phyloP scores from a whole-genome alignment of 2,329 filamentous ascomycete genomes.

The Phaeosphaeriaceae sp. region DNA sequence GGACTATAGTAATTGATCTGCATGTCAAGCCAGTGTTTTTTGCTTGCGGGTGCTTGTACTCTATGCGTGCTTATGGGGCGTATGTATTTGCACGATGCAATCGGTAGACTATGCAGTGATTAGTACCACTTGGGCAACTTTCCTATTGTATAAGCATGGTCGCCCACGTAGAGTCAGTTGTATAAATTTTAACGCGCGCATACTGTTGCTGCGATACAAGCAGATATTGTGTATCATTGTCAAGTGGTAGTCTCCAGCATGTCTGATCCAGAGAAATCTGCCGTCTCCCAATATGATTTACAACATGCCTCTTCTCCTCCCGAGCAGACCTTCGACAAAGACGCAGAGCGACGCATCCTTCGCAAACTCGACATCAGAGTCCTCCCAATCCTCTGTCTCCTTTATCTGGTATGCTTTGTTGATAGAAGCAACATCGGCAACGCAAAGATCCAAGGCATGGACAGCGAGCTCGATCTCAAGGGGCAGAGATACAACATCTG shows the following conservation, averaged over 20 bases:
- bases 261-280: not conserved
- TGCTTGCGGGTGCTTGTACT: not conserved
- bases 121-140: not conserved
- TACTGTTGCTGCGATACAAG: not conserved
- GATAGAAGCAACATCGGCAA: constrained; percentile 44
- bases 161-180: not conserved
- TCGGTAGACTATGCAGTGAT: not conserved
- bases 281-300: not conserved
- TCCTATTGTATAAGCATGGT: not conserved
- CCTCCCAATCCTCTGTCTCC: constrained; percentile 38
- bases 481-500: constrained; percentile 47
- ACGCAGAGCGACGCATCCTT: constrained; percentile 33
- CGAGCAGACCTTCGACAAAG: constrained; percentile 26
- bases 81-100: not conserved
- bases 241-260: not conserved
- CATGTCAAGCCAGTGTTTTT: not conserved
- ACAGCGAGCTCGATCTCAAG: constrained; percentile 42
- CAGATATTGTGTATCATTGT: not conserved
- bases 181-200: not conserved
- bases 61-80: not conserved
- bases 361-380: constrained; percentile 41
- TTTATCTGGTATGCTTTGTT: constrained; percentile 43
- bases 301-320: not conserved
- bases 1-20: not conserved
- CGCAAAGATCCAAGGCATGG: constrained; percentile 46